Evolutionary conservation across 1,139 yeast species (phyloP), one percentile per base, ranked within the genome.

Genomic region (Zygosaccharomyces sapae): DNA sequence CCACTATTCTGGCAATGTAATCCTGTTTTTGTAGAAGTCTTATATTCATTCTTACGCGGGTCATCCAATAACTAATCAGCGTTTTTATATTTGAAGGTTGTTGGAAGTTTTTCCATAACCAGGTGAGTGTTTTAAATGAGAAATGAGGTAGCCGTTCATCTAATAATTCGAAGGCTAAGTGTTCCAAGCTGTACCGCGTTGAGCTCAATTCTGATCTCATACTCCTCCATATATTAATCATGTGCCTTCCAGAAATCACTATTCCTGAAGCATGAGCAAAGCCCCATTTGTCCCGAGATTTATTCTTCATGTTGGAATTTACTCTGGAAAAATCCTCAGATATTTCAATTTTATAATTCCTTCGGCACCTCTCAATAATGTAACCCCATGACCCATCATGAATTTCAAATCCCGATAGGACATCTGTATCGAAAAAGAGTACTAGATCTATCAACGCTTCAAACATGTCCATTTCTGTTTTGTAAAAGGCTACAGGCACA

Each of bases 341-440:
- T 10, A 88, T 58, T 56, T 86, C 84, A 19, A 75, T 66, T 2
- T 77, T 78, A 56, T 72, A 73, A 1, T 64, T 66, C 0, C 53
- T 56, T 24, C 71, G 62, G 49, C 80, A 77, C 36, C 98, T 66
- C 50, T 86, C 95, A 34, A 86, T 73, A 0, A 90, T 48, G 59
- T 86, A 92, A 0, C 98, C 97, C 97, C 97, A 90, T 0, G 97
- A 87, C 1, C 77, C 59, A 1, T 83, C 70, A 57, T 88, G 86
- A 7, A 88, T 75, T 59, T 92, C 98, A 62, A 77, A 92, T 0
- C 97, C 97, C 0, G 88, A 75, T 5, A 94, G 62, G 34, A 92
- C 79, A 63, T 92, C 98, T 0, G 98, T 97, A 60, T 92, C 97
- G 46, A 80, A 73, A 2, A 70, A 56, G 22, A 80, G 74, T 0